Evolutionary conservation across 1,139 yeast species (phyloP), one percentile per base, ranked within the genome.

Genomic region (Suhomyces ambrosiae): DNA sequence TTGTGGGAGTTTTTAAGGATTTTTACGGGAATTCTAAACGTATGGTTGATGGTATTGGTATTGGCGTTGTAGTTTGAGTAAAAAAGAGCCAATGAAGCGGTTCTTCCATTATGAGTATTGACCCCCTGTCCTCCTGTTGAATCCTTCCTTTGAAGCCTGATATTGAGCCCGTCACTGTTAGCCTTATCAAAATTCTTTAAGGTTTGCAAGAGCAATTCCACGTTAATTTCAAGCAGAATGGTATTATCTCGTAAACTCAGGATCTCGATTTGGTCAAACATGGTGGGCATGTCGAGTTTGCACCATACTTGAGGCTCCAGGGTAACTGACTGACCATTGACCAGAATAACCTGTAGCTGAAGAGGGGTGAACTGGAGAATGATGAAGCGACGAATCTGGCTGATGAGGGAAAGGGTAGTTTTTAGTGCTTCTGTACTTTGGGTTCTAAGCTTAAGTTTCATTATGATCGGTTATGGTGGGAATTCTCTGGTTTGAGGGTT

Each of bases 281-380:
- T 51, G 17, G 65, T 54, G 3, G 50, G 35, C 55, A 63, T 67
- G 14, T 68, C 63, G 12, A 81, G 51, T 45, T 75, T 78, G 48
- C 82, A 75, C 83, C 84, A 80, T 2, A 78, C 74, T 45, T 78
- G 83, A 2, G 86, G 86, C 42, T 79, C 83, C 36, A 57, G 64
- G 25, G 65, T 62, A 19, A 70, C 45, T 3, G 76, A 65, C 3
- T 55, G 54, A 14, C 53, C 60, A 42, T 63, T 58, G n/a, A 60
- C 66, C 55, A 79, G 79, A 10, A 79, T 73, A n/a, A 79, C 66
- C 31, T 61, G 54, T 23, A 80, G 57, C 38, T 65, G 67, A 1
- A 61, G 51, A 3, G 71, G 73, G 1, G 79, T 68, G 57, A 80
- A 80, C 28, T 44, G 41, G 27, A 50, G 46, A 4, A 64, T 50